These are phyloP conservation scores for Populus hybrid DNA, from an alignment of 441 rosid genomes.

Conservation along the genomic window DNA sequence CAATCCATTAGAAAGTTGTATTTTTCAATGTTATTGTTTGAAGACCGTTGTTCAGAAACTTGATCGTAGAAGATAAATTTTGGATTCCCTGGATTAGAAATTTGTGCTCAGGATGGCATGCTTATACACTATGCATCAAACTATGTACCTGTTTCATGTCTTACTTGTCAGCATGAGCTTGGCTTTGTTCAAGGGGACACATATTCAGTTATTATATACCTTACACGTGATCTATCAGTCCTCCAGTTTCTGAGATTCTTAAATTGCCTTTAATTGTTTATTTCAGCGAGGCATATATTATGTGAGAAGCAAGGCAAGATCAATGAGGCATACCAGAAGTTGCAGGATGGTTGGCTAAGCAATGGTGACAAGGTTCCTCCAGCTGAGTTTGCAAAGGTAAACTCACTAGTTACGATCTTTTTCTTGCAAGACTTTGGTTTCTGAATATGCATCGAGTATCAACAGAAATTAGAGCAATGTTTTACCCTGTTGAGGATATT, in stretches of 20 bases:
- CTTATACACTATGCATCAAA: background rate
- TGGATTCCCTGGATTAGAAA: background rate
- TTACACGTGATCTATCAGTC: background rate
- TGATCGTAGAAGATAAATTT: background rate
- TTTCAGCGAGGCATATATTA: slow-evolving; percentile 77
- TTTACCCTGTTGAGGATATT: background rate
- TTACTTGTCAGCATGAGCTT: background rate
- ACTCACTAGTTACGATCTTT: background rate
- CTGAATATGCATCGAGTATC: background rate
- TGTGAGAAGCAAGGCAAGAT: slow-evolving; percentile 98
- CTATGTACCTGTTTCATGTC: background rate
- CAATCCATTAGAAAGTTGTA: background rate
- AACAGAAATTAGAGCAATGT: background rate
- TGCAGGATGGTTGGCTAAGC: slow-evolving; percentile 93
- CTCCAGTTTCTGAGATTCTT: background rate
- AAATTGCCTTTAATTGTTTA: background rate
- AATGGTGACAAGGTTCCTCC: slow-evolving; percentile 96
- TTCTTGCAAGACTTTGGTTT: background rate
- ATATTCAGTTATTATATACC: background rate
- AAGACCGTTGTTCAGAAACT: background rate
- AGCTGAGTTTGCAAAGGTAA: slow-evolving; percentile 97
- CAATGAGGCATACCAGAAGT: slow-evolving; percentile 91
- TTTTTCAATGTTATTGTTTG: background rate
- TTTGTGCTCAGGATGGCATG: background rate
- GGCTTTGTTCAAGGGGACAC: background rate